Base-by-base conservation (phyloP, 2,329 filamentous ascomycete species). In the Dactylonectria estremocensis region DNA sequence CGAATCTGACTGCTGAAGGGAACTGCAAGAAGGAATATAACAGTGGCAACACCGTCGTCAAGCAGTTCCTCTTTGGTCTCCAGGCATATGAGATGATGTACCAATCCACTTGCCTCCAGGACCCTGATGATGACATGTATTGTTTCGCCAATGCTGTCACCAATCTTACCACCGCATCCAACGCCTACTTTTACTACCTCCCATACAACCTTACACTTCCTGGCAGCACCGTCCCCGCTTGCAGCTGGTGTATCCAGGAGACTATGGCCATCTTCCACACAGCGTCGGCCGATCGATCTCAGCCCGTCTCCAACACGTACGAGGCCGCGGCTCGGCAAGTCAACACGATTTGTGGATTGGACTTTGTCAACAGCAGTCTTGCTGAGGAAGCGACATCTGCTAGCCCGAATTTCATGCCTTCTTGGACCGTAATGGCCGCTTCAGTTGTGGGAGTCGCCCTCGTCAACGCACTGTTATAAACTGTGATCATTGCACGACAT, bases 61-160 rank as follows among this genome's bases (percentile, higher is more conserved):
- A 90, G 53, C 88, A 93, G 79, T 93, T 94, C 4, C 94, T 95
- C 78, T 84, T 89, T 48, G 94, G 93, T 53, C 88, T 98, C 75
- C 80, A 90, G 22, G 88, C 93, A 50, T 99, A 98, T 82, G 85
- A 91, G 69, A 88, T 92, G 31, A 83, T 97, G 33, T 97, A 95
- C 82, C 87, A 89, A 55, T 94, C 94, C 3, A 92, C 92, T 7
- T 99, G 96, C 78, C 87, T 97, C 20, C 90, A 89, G 67, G 89
- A 93, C 77, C 85, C 89, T 0, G 81, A 84, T 1, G 90, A 90
- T 1, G 86, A 86, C 57, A 88, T 90, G 72, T 98, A 95, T 84
- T 92, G 90, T 83, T 98, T 94, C 79, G 93, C 93, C 72, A 92
- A 93, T 73, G 94, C 95, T 56, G 90, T 95, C 67, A 94, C 93